These are phyloP conservation scores for Periconia sp. DNA, from an alignment of 2,329 filamentous ascomycete genomes.

Conservation along the genomic window DNA sequence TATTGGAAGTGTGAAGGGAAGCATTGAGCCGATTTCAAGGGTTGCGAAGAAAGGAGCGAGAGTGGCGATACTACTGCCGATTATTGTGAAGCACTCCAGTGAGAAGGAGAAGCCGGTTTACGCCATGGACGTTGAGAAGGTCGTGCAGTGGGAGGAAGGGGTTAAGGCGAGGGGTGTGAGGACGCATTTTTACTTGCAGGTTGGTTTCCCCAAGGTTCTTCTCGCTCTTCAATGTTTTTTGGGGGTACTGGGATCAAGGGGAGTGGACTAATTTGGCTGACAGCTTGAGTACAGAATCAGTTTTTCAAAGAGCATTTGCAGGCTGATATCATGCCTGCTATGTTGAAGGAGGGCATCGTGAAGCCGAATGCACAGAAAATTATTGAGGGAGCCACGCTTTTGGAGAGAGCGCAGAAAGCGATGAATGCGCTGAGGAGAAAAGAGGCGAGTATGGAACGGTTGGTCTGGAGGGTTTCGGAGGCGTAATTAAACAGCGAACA, in stretches of 20 bases:
- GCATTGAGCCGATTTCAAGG: slow-evolving; percentile 45
- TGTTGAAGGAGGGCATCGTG: slow-evolving; percentile 46
- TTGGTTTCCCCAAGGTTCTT: slow-evolving; percentile 26
- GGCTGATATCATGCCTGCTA: slow-evolving; percentile 55
- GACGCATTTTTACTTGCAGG: slow-evolving; percentile 57
- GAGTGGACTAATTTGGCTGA: background rate
- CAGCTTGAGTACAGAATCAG: slow-evolving; percentile 49
- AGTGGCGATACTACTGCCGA: slow-evolving; percentile 62
- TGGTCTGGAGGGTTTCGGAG: slow-evolving; percentile 45
- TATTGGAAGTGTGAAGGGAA: slow-evolving; percentile 34
- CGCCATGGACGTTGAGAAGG: slow-evolving; percentile 53
- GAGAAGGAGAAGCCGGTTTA: slow-evolving; percentile 54
- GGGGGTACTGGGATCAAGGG: background rate
- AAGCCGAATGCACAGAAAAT: slow-evolving; percentile 46
- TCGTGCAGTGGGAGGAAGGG: slow-evolving; percentile 55
- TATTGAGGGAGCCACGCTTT: slow-evolving; percentile 46
- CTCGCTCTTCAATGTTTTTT: no score
- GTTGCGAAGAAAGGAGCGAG: slow-evolving; percentile 53
- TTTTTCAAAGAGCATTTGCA: slow-evolving; percentile 59
- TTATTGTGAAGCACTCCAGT: slow-evolving; percentile 58
- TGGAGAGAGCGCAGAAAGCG: slow-evolving; percentile 47
- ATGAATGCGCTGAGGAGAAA: slow-evolving; percentile 48
- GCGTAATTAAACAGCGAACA: background rate
- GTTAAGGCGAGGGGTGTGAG: slow-evolving; percentile 58
- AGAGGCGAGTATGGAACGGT: slow-evolving; percentile 48